Evolutionary conservation across 306 rosid genomes (phyloP).

Genomic region (Casuarina equisetifolia): DNA sequence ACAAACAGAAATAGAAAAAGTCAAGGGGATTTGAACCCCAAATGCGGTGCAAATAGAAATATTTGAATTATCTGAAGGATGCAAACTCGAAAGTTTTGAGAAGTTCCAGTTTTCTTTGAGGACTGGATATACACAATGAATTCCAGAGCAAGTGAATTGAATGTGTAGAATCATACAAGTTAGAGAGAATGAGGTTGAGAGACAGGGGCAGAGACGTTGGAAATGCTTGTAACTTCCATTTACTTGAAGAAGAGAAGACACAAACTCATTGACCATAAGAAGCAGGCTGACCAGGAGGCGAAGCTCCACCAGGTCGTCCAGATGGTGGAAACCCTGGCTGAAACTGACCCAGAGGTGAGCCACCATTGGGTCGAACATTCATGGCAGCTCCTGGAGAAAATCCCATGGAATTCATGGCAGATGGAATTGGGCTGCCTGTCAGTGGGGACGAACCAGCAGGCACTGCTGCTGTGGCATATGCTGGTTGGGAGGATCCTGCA

Average conservation of each 20-base stretch:
- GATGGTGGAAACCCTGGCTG: constrained; percentile 28
- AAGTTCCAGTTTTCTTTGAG: background rate
- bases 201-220: background rate
- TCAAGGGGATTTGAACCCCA: background rate
- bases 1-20: background rate
- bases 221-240: constrained; percentile 22
- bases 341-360: constrained; percentile 39
- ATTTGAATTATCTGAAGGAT: background rate
- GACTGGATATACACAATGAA: constrained; percentile 8
- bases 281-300: constrained; percentile 36
- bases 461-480: constrained; percentile 42
- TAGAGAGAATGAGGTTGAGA: background rate
- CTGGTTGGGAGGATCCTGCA: constrained; percentile 44
- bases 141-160: constrained; percentile 12
- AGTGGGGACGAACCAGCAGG: constrained; percentile 57
- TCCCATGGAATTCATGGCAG: constrained; percentile 41
- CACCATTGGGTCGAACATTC: constrained; percentile 42
- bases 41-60: background rate
- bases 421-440: constrained; percentile 35
- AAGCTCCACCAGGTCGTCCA: constrained; percentile 32
- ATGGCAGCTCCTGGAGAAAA: constrained; percentile 36
- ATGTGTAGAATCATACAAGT: background rate
- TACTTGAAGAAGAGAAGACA: constrained; percentile 3
- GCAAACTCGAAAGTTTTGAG: constrained; percentile 12
- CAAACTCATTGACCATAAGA: constrained; percentile 40